A percentile compares a stretch with the other conserved stretches of the same genome.
Conservation (phyloP, 2,329 filamentous ascomycete species). For the Penicillium sclerotiorum region DNA sequence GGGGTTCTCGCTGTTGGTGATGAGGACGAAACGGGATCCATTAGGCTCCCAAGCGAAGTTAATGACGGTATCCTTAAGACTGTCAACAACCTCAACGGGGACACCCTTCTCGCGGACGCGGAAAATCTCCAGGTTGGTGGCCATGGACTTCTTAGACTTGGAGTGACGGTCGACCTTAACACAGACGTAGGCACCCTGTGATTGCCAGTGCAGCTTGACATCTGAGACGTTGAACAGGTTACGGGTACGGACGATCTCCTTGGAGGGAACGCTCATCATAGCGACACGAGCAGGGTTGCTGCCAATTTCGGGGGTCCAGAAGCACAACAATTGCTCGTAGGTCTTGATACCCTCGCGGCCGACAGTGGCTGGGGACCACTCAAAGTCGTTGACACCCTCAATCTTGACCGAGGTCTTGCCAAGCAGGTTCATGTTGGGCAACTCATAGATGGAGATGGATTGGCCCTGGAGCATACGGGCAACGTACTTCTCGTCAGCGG, state of each 20-base stretch:
- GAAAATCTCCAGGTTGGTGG: slow-evolving; percentile 98
- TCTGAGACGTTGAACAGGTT: slow-evolving; percentile 98
- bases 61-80: slow-evolving; percentile 97
- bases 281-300: slow-evolving; percentile 97
- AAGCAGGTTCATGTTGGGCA: slow-evolving; percentile 84
- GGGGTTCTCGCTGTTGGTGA: slow-evolving; percentile 85
- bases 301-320: slow-evolving; percentile 97
- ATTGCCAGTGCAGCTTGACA: slow-evolving; percentile 98
- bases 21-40: slow-evolving; percentile 94
- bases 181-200: slow-evolving; percentile 87
- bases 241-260: slow-evolving; percentile 88
- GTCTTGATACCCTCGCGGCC: slow-evolving; percentile 82
- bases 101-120: slow-evolving; percentile 96
- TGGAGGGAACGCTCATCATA: slow-evolving; percentile 93
- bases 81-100: slow-evolving; percentile 95
- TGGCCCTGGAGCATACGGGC: slow-evolving; percentile 85
- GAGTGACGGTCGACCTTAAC: slow-evolving; percentile 99
- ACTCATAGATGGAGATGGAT: slow-evolving; percentile 88
- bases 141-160: slow-evolving; percentile 97
- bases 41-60: slow-evolving; percentile 99
- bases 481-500: slow-evolving; percentile 94
- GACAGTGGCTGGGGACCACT: slow-evolving; percentile 87
- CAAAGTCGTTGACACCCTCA: slow-evolving; percentile 95
- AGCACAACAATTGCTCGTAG: slow-evolving; percentile 95
- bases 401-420: slow-evolving; percentile 94